Base-by-base conservation (phyloP, 1,139 yeast species). In the Suhomyces kunorum region DNA sequence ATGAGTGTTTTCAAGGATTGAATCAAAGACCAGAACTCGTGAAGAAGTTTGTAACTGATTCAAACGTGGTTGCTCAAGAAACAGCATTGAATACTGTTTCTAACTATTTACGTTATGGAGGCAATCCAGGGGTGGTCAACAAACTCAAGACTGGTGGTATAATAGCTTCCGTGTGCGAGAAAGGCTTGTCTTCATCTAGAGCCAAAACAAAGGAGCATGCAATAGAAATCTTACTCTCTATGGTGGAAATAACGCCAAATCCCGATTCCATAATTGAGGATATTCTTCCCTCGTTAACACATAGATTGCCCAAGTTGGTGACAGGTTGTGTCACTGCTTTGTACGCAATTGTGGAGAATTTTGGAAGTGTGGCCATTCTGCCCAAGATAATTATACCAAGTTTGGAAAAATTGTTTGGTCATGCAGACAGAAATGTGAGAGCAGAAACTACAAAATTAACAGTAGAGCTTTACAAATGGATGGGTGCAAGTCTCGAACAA, bases 21-120 rank as follows among this genome's bases (percentile, higher is more conserved):
- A 75, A 74, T 42, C 76, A 82, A 1, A 53, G 50, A 22, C 64
- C 68, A 2, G 83, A 78, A 11, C 40, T 71, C 9, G 64, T 81
- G 50, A 81, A 76, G 50, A 75, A 73, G 50, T 74, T 82, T 27
- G 80, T 85, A 8, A 71, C 78, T 6, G 99, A 92, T 58, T 61
- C 84, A 30, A 92, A 92, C 59, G 97, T 89, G 12, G 95, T 87
- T 16, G 96, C 98, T 0, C 96, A 89, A 52, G 98, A 92, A 56
- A 67, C 85, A 0, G 98, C 89, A 9, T 68, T 88, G 27, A 61
- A 67, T 9, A 72, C 86, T 5, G 61, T 87, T 18, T 63, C 64
- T 11, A 73, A 77, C n/a, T 77, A 78, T 50, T 66, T 87, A 40
- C 77, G 78, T 52, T 76, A 61, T 53, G 89, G 87, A 2, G 87